Conservation (phyloP, 768 basidiomycete species). For the Xanthoconium purpureum region DNA sequence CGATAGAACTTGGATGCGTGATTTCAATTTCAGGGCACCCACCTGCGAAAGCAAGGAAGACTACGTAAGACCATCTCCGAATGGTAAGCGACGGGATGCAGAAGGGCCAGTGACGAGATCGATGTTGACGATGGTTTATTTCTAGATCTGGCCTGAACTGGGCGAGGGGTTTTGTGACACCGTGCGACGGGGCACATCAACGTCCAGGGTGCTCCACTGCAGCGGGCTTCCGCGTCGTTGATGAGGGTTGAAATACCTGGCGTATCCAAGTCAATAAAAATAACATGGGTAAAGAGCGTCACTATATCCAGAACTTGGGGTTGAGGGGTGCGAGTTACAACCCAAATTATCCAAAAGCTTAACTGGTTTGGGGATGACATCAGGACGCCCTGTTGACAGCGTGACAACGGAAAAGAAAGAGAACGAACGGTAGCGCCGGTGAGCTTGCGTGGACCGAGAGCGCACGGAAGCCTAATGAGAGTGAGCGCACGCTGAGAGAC, state of each 20-base stretch:
- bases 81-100: conserved; percentile 14
- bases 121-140: conserved; percentile 7
- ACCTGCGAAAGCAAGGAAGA: background rate
- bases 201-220: background rate
- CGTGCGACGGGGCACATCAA: background rate
- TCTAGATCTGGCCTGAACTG: conserved; percentile 5
- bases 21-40: conserved; percentile 4
- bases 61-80: background rate
- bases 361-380: conserved; percentile 5
- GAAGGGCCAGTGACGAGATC: background rate
- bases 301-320: conserved; percentile 15
- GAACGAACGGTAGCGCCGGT: background rate
- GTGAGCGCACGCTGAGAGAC: background rate
- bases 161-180: conserved; percentile 11
- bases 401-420: background rate
- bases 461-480: too few relatives aligned
- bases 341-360: conserved; percentile 28
- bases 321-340: conserved; percentile 16
- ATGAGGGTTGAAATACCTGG: background rate
- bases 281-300: background rate
- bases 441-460: background rate
- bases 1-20: background rate
- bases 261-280: background rate
- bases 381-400: background rate
- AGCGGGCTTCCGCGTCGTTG: background rate